phyloP scores from a whole-genome alignment of 306 rosid species.

The Casuarina equisetifolia region DNA sequence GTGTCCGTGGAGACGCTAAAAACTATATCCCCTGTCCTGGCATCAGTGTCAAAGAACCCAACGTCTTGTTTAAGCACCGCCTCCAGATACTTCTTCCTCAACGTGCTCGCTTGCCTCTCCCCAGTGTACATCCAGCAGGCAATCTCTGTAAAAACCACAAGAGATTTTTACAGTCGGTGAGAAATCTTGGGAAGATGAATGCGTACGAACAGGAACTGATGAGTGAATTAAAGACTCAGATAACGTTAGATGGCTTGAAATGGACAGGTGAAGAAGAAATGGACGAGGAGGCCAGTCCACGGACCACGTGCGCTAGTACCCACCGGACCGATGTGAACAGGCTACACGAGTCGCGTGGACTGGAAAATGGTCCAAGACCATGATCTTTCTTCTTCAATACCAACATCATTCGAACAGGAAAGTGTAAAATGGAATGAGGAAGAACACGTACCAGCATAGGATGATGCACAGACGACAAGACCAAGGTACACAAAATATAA shows the following conservation, averaged over 20 bases:
- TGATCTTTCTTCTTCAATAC: constrained; percentile 26
- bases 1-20: constrained; percentile 97
- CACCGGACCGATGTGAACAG: constrained; percentile 29
- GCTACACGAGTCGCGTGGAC: constrained; percentile 25
- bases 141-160: constrained; percentile 55
- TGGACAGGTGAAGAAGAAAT: constrained; percentile 37
- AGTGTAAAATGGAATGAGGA: background rate
- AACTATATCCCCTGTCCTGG: constrained; percentile 97
- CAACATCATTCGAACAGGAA: constrained; percentile 5
- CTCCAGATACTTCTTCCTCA: constrained; percentile 92
- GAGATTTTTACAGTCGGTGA: background rate
- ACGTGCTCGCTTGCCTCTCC: constrained; percentile 88
- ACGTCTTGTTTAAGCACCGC: constrained; percentile 96
- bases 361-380: constrained; percentile 34
- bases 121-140: constrained; percentile 99
- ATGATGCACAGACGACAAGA: constrained; percentile 83
- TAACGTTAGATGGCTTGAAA: constrained; percentile 11
- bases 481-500: constrained; percentile 92
- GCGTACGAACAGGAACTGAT: background rate
- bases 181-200: background rate
- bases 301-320: constrained; percentile 44
- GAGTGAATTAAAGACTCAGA: background rate
- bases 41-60: constrained; percentile 96
- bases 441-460: constrained; percentile 76
- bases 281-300: constrained; percentile 26